A percentile compares a stretch with the other conserved stretches of the same genome.
phyloP scores from a whole-genome alignment of 2,329 filamentous ascomycete genomes.

The Curvularia sp. region DNA sequence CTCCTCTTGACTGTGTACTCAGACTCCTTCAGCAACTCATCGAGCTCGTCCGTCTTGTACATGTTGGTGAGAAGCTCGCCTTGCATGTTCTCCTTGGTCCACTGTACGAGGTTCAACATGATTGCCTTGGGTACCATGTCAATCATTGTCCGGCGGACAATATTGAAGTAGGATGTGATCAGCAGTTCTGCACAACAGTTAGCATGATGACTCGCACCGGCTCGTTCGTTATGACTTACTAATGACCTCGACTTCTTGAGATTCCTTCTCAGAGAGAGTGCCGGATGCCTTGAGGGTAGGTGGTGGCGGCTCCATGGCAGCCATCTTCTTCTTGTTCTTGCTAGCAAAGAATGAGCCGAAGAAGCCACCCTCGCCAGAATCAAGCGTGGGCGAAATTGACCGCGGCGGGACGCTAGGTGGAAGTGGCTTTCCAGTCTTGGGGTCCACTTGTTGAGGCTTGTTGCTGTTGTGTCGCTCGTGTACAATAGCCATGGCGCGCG shows the following conservation, averaged over 20 bases:
- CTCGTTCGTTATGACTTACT: slow-evolving; percentile 66
- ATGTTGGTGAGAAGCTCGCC: slow-evolving; percentile 95
- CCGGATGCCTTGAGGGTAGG: slow-evolving; percentile 93
- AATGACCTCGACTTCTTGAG: slow-evolving; percentile 96
- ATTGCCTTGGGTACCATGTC: slow-evolving; percentile 99
- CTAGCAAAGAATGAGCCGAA: slow-evolving; percentile 98
- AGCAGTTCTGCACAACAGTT: slow-evolving; percentile 72
- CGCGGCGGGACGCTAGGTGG: slow-evolving; percentile 71
- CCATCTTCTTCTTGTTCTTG: slow-evolving; percentile 99
- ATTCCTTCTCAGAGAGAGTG: slow-evolving; percentile 90
- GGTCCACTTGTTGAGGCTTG: slow-evolving; percentile 94
- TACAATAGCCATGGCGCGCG: slow-evolving; percentile 96
- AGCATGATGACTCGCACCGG: slow-evolving; percentile 15
- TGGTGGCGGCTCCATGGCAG: slow-evolving; percentile 97
- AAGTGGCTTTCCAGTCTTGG: slow-evolving; percentile 96
- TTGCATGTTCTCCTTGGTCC: slow-evolving; percentile 98
- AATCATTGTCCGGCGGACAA: slow-evolving; percentile 97
- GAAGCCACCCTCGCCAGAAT: slow-evolving; percentile 75
- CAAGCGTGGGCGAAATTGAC: slow-evolving; percentile 76
- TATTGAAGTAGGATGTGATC: slow-evolving; percentile 97
- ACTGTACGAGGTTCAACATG: slow-evolving; percentile 96
- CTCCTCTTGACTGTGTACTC: slow-evolving; percentile 93
- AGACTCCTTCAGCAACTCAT: slow-evolving; percentile 95
- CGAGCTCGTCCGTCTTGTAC: slow-evolving; percentile 89
- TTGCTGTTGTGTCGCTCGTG: slow-evolving; percentile 84